Evolutionary conservation across 371 early-diverging fungal species (phyloP), one percentile per base, ranked within the genome.

Genomic region (Lichtheimia hyalospora): DNA sequence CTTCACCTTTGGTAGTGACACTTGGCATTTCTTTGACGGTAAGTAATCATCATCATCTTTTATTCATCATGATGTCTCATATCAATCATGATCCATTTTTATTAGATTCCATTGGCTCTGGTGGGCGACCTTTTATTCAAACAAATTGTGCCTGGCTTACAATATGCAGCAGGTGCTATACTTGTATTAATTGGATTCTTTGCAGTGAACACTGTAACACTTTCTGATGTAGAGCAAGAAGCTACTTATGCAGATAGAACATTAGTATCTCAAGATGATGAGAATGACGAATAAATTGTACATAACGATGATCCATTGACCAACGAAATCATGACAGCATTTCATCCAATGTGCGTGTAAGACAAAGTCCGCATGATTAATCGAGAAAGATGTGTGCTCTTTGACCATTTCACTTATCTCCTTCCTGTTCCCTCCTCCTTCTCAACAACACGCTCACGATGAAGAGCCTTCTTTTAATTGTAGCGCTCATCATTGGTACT

Each of bases 1-100:
- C 93, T 0, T 87, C 92, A 23, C 93, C 93, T 10, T 64, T 92
- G 68, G 86, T 88, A 2, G 90, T 90, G 1, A 90, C 93, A 2
- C 71, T 92, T 28, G 92, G 91, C 5, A 68, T 92, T 16, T 86
- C 91, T 20, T 62, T 94, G 54, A 90, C 92, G 8, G 81, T 81
- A 74, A 65, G 60, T 58, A 16, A 46, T 48, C 23, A 40, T 25
- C 25, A 25, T n/a, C 13, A 27, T 27, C 27, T 7, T 27, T 3
- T 25, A 1, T 27, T 7, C 7, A 27, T 34, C 34, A 8, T 34
- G 34, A 34, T 34, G 8, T 8, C 10, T 8, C 34, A 2, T 8
- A 27, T 20, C 40, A 41, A 27, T n/a, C 54, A 7, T 25, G 2
- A 25, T 54, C 14, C 10, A 28, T 5, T 41, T 3, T 42, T 20